Percentiles rank a stretch among this genome's conserved stretches.
Conservation (phyloP, 257 asterid species). For the Capsicum rhomboideum region DNA sequence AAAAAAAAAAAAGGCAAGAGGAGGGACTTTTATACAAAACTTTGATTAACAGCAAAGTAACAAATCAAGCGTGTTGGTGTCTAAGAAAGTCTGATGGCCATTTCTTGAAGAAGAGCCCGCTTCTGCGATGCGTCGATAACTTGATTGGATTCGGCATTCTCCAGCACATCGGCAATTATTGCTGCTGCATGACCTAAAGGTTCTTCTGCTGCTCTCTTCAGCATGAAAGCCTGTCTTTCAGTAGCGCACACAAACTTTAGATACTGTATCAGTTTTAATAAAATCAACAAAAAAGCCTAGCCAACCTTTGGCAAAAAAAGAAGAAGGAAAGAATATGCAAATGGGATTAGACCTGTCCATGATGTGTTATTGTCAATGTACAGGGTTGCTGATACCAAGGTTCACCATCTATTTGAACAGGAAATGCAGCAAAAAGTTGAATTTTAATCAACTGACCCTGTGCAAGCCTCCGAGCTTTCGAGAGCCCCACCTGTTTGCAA, state of each 20-base stretch:
- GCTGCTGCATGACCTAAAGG: slow-evolving; percentile 99
- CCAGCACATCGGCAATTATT: slow-evolving; percentile 86
- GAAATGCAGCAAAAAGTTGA: slow-evolving; percentile 78
- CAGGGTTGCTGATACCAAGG: slow-evolving; percentile 97
- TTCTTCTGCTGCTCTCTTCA: slow-evolving; percentile 95
- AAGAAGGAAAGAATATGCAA: background rate
- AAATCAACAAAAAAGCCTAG: background rate
- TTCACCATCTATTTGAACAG: slow-evolving; percentile 96
- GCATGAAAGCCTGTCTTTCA: slow-evolving; percentile 77
- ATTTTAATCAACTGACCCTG: slow-evolving; percentile 93
- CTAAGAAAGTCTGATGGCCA: slow-evolving; percentile 83
- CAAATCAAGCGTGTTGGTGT: background rate
- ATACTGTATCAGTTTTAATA: background rate
- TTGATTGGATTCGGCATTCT: slow-evolving; percentile 73
- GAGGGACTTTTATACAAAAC: background rate
- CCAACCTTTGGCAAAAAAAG: no score
- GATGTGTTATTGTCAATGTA: slow-evolving; percentile 73
- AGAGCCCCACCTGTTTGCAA: slow-evolving; percentile 76
- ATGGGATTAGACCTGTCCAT: slow-evolving; percentile 64
- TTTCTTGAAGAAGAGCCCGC: slow-evolving; percentile 89
- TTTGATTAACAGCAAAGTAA: background rate
- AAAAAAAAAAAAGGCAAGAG: background rate
- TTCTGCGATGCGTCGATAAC: slow-evolving; percentile 82
- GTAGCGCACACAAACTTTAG: background rate
- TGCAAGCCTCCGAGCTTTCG: slow-evolving; percentile 93